These are phyloP conservation scores for Phtheirospermum japonicum DNA, from an alignment of 257 asterid genomes.

Conservation along the genomic window DNA sequence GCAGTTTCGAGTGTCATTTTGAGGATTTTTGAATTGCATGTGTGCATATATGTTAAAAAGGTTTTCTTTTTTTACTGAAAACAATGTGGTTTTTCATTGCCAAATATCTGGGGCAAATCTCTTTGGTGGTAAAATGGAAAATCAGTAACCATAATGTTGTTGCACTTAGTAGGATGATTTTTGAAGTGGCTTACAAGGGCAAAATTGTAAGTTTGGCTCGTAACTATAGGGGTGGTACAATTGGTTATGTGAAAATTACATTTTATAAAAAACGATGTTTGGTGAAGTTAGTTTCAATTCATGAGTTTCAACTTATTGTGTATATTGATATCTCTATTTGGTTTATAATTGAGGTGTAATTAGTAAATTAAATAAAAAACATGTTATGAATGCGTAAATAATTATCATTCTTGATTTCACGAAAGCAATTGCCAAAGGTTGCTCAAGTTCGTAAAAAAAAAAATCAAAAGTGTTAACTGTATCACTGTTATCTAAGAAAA, in stretches of 20 bases:
- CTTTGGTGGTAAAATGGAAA: constrained; percentile 2
- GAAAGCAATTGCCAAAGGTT: no score
- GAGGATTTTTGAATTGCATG: background rate
- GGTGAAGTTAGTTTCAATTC: background rate
- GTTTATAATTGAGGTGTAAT: no score
- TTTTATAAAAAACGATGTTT: background rate
- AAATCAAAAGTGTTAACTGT: no score
- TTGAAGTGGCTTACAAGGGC: background rate
- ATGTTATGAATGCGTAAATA: no score
- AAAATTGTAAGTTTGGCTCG: background rate
- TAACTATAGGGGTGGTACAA: background rate
- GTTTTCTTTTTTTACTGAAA: background rate
- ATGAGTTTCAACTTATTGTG: background rate
- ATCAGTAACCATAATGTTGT: background rate
- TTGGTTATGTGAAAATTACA: background rate
- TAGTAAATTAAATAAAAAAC: no score
- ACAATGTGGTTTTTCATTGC: background rate
- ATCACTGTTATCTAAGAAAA: no score
- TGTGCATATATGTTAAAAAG: background rate
- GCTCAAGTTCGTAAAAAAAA: no score
- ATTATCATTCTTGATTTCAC: no score
- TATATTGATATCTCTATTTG: no score
- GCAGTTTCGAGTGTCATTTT: background rate
- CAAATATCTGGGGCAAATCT: background rate
- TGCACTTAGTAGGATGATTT: background rate